Conservation (phyloP, 768 basidiomycete species). For the Hypsizygus marmoreus region DNA sequence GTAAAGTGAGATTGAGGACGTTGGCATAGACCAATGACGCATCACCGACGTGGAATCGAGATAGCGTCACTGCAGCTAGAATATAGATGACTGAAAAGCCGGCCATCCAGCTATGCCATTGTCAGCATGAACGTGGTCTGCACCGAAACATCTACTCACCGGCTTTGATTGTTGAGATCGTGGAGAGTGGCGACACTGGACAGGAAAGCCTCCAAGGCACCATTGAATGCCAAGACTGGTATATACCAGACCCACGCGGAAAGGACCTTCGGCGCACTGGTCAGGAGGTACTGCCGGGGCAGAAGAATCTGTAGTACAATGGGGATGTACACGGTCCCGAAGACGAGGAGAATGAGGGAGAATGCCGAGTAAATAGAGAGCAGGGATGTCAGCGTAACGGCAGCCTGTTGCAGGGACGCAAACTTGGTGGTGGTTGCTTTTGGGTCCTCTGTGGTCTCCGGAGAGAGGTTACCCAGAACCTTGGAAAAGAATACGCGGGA, state of each 20-base stretch:
- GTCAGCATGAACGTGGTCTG: neutral
- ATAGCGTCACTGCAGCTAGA: slow-evolving; percentile 45
- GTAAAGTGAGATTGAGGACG: slow-evolving; percentile 60
- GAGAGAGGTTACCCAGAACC: slow-evolving; percentile 33
- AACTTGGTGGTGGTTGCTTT: slow-evolving; percentile 14
- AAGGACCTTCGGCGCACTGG: slow-evolving; percentile 81
- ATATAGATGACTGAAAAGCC: slow-evolving; percentile 73
- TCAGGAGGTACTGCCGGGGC: slow-evolving; percentile 65
- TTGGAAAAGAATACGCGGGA: slow-evolving; percentile 88
- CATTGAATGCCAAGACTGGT: slow-evolving; percentile 88
- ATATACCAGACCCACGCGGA: slow-evolving; percentile 85
- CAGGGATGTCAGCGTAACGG: slow-evolving; percentile 55
- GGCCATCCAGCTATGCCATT: slow-evolving; percentile 68
- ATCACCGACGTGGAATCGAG: slow-evolving; percentile 57
- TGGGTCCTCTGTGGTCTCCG: slow-evolving; percentile 8
- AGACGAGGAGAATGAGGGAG: slow-evolving; percentile 69
- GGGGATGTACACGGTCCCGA: slow-evolving; percentile 76
- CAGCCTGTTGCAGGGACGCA: slow-evolving; percentile 39
- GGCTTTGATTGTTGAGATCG: slow-evolving; percentile 72
- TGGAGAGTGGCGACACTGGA: slow-evolving; percentile 69
- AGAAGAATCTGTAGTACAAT: slow-evolving; percentile 70
- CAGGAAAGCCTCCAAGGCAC: slow-evolving; percentile 89
- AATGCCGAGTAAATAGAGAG: slow-evolving; percentile 68
- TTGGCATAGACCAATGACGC: slow-evolving; percentile 77
- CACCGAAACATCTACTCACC: slow-evolving; percentile 32